Percentiles rank a stretch among this genome's conserved stretches.
Evolutionary conservation across 2,329 filamentous ascomycete genomes (phyloP).

Genomic region (Clonostachys sp.): DNA sequence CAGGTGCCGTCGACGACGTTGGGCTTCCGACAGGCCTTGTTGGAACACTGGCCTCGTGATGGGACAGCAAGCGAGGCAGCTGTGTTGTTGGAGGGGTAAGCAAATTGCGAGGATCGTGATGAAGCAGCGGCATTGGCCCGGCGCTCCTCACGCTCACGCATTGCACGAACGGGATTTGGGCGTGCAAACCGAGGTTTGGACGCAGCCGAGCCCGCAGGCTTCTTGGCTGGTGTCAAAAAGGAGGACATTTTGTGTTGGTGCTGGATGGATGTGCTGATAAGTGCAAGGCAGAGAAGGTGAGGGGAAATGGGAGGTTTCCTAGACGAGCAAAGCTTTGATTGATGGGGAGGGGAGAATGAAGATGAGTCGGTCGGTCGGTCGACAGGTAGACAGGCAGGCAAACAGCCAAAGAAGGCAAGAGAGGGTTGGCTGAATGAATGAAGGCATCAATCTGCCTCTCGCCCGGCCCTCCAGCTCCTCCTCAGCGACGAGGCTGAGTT

Average conservation of each 20-base stretch:
- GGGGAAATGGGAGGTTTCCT: too few relatives aligned
- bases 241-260: conserved; percentile 34
- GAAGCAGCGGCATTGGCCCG: conserved; percentile 24
- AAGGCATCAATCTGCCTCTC: too few relatives aligned
- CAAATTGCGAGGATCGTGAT: conserved; percentile 4
- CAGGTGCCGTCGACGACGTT: conserved; percentile 67
- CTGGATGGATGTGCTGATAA: too few relatives aligned
- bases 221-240: conserved; percentile 35
- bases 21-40: conserved; percentile 55
- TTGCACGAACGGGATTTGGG: conserved; percentile 43
- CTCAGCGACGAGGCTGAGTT: too few relatives aligned
- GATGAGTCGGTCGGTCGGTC: too few relatives aligned
- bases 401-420: too few relatives aligned
- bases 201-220: conserved; percentile 15
- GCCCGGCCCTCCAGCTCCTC: too few relatives aligned
- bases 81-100: background rate
- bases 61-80: conserved; percentile 20
- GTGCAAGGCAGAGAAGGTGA: too few relatives aligned
- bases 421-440: background rate
- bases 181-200: conserved; percentile 35
- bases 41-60: conserved; percentile 45
- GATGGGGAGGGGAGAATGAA: too few relatives aligned
- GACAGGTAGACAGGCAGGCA: too few relatives aligned
- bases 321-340: too few relatives aligned
- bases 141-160: conserved; percentile 45